phyloP scores from a whole-genome alignment of 345 rosid genomes.

The Salix udensis region DNA sequence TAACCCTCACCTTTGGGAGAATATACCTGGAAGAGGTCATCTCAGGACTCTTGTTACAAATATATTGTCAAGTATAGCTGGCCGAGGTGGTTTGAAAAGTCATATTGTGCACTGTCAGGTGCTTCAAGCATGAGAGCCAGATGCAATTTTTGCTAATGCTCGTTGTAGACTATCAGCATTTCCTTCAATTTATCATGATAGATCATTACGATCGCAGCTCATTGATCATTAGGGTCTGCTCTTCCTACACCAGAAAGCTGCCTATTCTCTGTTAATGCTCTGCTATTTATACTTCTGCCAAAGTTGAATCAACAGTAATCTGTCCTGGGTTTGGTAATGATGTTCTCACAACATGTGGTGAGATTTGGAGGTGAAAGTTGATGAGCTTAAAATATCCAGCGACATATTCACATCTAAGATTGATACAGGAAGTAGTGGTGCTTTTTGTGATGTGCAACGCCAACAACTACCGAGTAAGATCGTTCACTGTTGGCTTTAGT shows the following conservation, averaged over 20 bases:
- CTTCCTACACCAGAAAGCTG: constrained; percentile 16
- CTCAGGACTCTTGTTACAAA: constrained; percentile 72
- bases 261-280: neutral
- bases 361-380: constrained; percentile 5
- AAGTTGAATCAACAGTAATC: constrained; percentile 15
- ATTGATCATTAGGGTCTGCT: constrained; percentile 19
- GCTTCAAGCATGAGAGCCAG: constrained; percentile 72
- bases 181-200: constrained; percentile 10
- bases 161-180: constrained; percentile 11
- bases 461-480: constrained; percentile 6
- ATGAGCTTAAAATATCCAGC: neutral
- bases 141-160: constrained; percentile 14
- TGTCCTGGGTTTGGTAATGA: constrained; percentile 1
- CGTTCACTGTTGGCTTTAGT: constrained; percentile 16
- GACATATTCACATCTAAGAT: neutral
- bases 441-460: neutral
- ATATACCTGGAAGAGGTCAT: constrained; percentile 75
- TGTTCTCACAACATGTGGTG: neutral
- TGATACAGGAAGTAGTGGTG: neutral
- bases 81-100: constrained; percentile 75
- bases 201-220: constrained; percentile 4
- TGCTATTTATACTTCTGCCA: constrained; percentile 20
- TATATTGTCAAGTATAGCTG: constrained; percentile 89
- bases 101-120: constrained; percentile 95
- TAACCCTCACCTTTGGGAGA: constrained; percentile 82